Base-by-base conservation (phyloP, 1,284 basidiomycete species). In the Trichosporon ovoides region DNA sequence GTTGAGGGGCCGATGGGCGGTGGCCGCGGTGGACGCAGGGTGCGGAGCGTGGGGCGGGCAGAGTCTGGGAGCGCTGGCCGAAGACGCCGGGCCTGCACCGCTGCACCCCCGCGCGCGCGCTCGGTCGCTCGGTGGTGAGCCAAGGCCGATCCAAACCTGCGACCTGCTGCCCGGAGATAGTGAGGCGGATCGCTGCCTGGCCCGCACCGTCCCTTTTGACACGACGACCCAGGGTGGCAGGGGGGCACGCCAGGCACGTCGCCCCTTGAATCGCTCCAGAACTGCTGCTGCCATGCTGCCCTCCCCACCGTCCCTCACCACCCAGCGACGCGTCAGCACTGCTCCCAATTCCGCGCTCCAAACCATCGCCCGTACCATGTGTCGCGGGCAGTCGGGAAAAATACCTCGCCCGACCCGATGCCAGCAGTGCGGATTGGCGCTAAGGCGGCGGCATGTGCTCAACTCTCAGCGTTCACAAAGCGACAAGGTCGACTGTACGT, bases 221-320 rank as follows among this genome's bases (percentile, higher is more conserved):
- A 16, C 7, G 22, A 31, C 16, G 16, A 31, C 43, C 43, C 22
- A n/a, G 24, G 43, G 43, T 5, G 11, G 35, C 35, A 37, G 35
- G 35, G 35, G 35, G 16, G 35, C 35, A 37, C 6, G 11, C 24
- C 22, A 28, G 43, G 43, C 43, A 48, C 43, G 24, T 9, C 28
- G 24, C 43, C 16, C 43, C 43, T 31, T 48, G 43, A 48, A 48
- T 48, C 22, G 43, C 43, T 48, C 43, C 43, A 48, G 43, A 48
- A 31, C 16, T 48, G 14, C 35, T 37, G 6, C 35, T 35, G 7
- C 34, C 34, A 7, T 14, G 7, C 38, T 46, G 22, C 22, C 43
- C 43, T 48, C 28, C 19, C 28, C 28, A n/a, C 43, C 24, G 43
- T 31, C 24, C 19, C 24, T 31, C 43, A 10, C n/a, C 28, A 48